These are phyloP conservation scores for Talaromyces sp. DNA, from an alignment of 2,329 filamentous ascomycete genomes.

Conservation along the genomic window DNA sequence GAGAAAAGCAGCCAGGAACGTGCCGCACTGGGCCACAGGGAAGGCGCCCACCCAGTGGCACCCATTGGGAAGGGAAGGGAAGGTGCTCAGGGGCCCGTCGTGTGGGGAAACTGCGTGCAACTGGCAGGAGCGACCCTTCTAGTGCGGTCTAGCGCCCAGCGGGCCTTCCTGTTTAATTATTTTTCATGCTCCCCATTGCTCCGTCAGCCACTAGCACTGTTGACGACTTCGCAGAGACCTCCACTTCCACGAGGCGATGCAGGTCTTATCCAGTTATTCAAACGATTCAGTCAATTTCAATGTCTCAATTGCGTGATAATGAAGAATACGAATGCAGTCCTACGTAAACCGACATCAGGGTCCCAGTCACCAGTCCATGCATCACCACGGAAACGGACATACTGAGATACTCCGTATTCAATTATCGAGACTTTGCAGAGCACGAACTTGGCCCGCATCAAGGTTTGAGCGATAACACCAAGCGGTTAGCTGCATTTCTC, in stretches of 20 bases:
- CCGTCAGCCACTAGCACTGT: not conserved
- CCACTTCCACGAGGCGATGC: slow-evolving; percentile 9
- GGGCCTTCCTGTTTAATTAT: not conserved
- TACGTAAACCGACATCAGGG: not conserved
- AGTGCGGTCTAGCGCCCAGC: slow-evolving; percentile 1
- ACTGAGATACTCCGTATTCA: too few species aligned
- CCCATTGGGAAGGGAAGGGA: not conserved
- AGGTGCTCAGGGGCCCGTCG: slow-evolving; percentile 3
- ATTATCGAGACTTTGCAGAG: not conserved
- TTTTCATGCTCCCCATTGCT: slow-evolving; percentile 2
- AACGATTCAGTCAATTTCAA: not conserved
- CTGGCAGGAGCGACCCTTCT: not conserved
- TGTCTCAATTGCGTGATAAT: not conserved
- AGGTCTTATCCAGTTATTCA: not conserved
- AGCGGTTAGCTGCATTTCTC: not conserved
- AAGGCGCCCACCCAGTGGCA: not conserved
- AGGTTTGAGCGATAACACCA: slow-evolving; percentile 1
- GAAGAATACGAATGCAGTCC: not conserved
- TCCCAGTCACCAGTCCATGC: not conserved
- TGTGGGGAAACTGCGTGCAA: not conserved
- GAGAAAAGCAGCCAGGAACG: slow-evolving; percentile 1
- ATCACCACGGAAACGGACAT: not conserved
- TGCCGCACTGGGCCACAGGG: not conserved
- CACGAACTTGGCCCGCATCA: not conserved
- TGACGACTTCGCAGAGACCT: too few species aligned